Conservation (phyloP, 108 stramenopile species). For the Aurantiochytrium sp. region DNA sequence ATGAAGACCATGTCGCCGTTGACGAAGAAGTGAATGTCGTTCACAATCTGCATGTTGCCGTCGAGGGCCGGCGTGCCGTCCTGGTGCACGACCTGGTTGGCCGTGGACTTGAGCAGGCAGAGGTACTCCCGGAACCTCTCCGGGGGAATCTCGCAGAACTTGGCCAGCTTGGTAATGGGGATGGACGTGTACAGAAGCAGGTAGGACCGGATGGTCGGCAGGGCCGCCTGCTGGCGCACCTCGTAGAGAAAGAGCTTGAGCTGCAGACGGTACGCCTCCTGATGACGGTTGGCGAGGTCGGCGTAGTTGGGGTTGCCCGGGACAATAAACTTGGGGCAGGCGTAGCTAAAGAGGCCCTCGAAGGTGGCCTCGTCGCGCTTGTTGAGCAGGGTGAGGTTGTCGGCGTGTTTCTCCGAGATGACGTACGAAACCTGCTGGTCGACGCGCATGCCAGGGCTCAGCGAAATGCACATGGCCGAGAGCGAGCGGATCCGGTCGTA, state of each 20-base stretch:
- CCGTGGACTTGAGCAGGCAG: constrained; percentile 40
- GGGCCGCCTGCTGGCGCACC: constrained; percentile 51
- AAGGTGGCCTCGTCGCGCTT: constrained; percentile 69
- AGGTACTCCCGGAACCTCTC: constrained; percentile 23
- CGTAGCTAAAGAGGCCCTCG: constrained; percentile 75
- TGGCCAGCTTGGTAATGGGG: constrained; percentile 73
- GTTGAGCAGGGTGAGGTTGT: constrained; percentile 46
- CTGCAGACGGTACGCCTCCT: constrained; percentile 68
- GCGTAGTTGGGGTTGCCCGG: constrained; percentile 73
- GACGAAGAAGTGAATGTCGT: constrained; percentile 54
- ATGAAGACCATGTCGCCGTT: constrained; percentile 45
- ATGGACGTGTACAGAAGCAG: constrained; percentile 92
- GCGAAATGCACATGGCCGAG: constrained; percentile 63
- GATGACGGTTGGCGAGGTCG: constrained; percentile 30
- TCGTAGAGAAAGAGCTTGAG: constrained; percentile 75
- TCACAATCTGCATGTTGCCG: background rate
- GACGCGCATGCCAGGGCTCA: constrained; percentile 48
- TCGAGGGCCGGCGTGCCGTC: background rate
- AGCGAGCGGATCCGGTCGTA: constrained; percentile 82
- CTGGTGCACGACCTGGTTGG: constrained; percentile 18
- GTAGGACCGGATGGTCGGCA: constrained; percentile 81
- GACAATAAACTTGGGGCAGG: constrained; percentile 85
- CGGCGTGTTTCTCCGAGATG: constrained; percentile 81
- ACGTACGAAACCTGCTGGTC: constrained; percentile 68
- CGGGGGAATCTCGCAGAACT: constrained; percentile 53